Base-by-base conservation (phyloP, 2,329 filamentous ascomycete species). In the Nakataea oryzae region DNA sequence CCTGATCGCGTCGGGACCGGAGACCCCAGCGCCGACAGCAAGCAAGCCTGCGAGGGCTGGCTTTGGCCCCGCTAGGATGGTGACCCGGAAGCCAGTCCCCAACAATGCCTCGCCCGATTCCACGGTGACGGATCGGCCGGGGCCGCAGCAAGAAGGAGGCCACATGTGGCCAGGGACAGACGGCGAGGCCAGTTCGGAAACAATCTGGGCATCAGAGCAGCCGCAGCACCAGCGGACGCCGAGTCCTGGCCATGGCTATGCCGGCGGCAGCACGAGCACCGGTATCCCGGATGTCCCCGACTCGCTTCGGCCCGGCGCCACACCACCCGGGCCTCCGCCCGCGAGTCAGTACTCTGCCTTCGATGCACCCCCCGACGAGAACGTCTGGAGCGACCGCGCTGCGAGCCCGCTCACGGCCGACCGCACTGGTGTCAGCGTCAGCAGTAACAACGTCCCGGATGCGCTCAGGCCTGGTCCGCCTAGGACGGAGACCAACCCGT, bases 401-500 rank as follows among this genome's bases (percentile, higher is more conserved):
- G 14, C 59, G n/a, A 62, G 13, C 9, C 17, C 27, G 12, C 59
- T 60, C 7, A 12, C 59, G 17, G 24, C 47, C 5, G 28, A 54
- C 17, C 24, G 47, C 34, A 60, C 59, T 26, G 59, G 59, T 13
- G 54, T 29, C 12, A 32, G 24, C 47, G 24, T 24, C 30, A n/a
- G 27, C 58, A 59, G 62, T 1, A 61, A 65, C 27, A 63, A 69
- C 12, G 64, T 75, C 0, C 74, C 76, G 26, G 65, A 68, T 6
- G 65, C 71, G 3, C 65, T 76, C 54, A 69, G 69, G 28, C 75
- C 75, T 0, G 74, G 74, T 27, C 64, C 57, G 63, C 65, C 57
- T 32, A 64, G 64, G 62, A 64, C 69, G 26, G 71, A 80, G 62
- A 83, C 81, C 26, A 85, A 85, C 61, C 82, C 82, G 0, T 85